phyloP scores from a whole-genome alignment of 345 rosid genomes.

The Salix purpurea region DNA sequence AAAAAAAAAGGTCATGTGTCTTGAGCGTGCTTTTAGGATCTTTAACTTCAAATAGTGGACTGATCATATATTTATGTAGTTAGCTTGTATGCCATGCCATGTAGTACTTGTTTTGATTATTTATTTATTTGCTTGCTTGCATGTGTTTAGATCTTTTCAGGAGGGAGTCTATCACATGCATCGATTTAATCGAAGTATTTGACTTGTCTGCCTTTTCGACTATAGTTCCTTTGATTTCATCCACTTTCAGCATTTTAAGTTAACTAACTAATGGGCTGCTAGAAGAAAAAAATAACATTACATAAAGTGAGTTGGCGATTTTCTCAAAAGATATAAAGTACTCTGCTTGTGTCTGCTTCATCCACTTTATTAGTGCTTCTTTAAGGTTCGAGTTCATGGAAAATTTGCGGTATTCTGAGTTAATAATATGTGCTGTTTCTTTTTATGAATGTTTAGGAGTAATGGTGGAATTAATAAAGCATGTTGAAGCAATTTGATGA shows the following conservation, averaged over 20 bases:
- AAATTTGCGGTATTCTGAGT: background rate
- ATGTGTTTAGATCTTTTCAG: constrained; percentile 16
- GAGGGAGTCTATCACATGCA: constrained; percentile 12
- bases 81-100: background rate
- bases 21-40: constrained; percentile 63
- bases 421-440: no score
- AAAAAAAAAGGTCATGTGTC: constrained; percentile 38
- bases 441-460: background rate
- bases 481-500: background rate
- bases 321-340: background rate
- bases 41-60: constrained; percentile 22
- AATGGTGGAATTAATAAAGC: background rate
- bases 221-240: background rate
- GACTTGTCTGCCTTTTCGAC: background rate
- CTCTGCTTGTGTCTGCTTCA: background rate
- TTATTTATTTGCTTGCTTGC: background rate
- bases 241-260: constrained; percentile 5
- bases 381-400: background rate
- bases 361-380: background rate
- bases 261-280: background rate
- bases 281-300: no score
- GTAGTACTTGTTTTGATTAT: background rate
- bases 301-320: background rate
- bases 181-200: constrained; percentile 15
- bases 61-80: background rate